Base-by-base conservation (phyloP, 495 filamentous ascomycete species). In the Glutinoglossum americanum region DNA sequence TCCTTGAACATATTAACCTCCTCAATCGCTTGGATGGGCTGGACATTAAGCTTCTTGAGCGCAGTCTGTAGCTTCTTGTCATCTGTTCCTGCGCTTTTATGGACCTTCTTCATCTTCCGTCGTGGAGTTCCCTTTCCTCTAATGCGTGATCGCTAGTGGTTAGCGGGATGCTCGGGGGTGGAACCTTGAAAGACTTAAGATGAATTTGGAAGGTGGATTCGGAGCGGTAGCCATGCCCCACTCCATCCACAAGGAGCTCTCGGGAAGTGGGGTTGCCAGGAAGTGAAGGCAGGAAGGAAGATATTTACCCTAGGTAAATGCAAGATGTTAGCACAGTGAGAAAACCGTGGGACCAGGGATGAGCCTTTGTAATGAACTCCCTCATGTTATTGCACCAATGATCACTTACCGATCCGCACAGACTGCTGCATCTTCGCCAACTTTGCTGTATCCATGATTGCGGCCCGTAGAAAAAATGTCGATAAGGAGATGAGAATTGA, bases 1-100 rank as follows among this genome's bases (percentile, higher is more conserved):
- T 85, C 83, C 81, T 97, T 98, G 82, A 97, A 97, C 93, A 97
- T 98, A 81, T 98, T 98, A 68, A 98, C 92, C 76, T 98, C 92
- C 80, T 98, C 92, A 65, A 98, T 97, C 58, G 83, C 87, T 77
- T 94, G 89, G 74, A 98, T 95, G 66, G 92, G 88, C 76, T 92
- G 88, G 56, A 89, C 86, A 72, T 88, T 92, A 71, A 94, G 80
- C 80, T 94, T 94, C 82, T 93, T 94, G 41, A 94, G 76, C 57
- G 88, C 75, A 45, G 84, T 79, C 75, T 98, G 92, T 37, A 98
- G 86, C 80, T 98, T 98, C 83, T 96, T 97, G 82, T 98, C 92
- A 70, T 98, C 92, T 67, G 82, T 87, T 70, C 81, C 84, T 62
- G 84, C 81, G 69, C 79, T 84, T 71, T 89, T 86, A 72, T 89